Percentiles rank a stretch among this genome's conserved stretches.
Conservation (phyloP, 2,329 filamentous ascomycete species). For the Neopestalotiopsis rosae region DNA sequence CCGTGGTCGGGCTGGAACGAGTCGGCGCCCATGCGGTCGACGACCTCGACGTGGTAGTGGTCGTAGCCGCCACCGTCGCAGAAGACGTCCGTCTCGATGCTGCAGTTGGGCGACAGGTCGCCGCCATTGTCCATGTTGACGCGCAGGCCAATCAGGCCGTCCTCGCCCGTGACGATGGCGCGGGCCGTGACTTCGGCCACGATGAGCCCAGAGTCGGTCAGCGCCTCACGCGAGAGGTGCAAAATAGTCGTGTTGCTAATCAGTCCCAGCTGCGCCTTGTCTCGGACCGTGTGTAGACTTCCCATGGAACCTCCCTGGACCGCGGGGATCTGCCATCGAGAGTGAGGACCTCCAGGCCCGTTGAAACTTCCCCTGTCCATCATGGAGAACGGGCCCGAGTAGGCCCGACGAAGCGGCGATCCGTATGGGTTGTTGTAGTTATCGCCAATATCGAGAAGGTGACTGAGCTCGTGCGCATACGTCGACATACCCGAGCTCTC, state of each 20-base stretch:
- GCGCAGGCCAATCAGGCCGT: conserved; percentile 52
- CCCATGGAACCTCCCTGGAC: conserved; percentile 54
- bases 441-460: conserved; percentile 57
- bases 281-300: conserved; percentile 57
- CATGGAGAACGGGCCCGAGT: conserved; percentile 60
- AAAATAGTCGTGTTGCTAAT: conserved; percentile 49
- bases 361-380: conserved; percentile 57
- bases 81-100: conserved; percentile 45
- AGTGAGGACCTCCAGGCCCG: conserved; percentile 58
- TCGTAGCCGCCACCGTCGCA: conserved; percentile 58
- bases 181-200: conserved; percentile 53
- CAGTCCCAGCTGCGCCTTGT: conserved; percentile 57
- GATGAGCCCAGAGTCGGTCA: conserved; percentile 48
- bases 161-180: conserved; percentile 44
- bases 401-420: conserved; percentile 48
- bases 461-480: conserved; percentile 58
- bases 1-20: conserved; percentile 57
- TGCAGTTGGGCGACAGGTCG: conserved; percentile 52
- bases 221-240: conserved; percentile 47
- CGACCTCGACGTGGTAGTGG: conserved; percentile 57
- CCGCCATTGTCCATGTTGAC: conserved; percentile 43
- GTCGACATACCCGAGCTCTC: conserved; percentile 59
- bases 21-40: conserved; percentile 60
- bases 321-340: conserved; percentile 56
- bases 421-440: conserved; percentile 62